Base-by-base conservation (phyloP, 106 monocot genomes). In the Dioscorea dumetorum region DNA sequence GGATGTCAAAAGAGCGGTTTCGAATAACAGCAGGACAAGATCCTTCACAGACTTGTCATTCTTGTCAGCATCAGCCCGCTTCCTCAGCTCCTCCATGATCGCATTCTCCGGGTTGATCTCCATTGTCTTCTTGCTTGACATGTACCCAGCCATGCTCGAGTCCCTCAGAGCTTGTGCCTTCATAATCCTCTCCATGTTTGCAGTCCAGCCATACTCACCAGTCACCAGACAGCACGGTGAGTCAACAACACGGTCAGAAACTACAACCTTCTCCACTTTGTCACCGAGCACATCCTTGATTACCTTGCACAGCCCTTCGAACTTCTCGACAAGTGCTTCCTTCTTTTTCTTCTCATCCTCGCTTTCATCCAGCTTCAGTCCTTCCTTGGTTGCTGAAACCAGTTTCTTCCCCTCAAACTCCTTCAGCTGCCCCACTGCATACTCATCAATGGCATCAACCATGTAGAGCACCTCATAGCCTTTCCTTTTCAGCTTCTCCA, bases 181-280 rank as follows among this genome's bases (percentile, higher is more conserved):
- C 89, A 89, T 89, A 71, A 89, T 89, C 61, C 89, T 80, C 74
- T 89, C 89, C 89, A 89, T 89, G 82, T 89, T 89, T 8, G 89
- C 89, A 22, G 89, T 77, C 89, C 89, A 89, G 0, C 89, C 89
- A 22, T 89, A 89, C 69, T 89, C 85, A 0, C 85, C 89, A 12
- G 89, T 89, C 21, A 89, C 89, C 57, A 89, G 64, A 33, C 85
- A 85, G 85, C 89, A 89, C 4, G 89, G 88, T 0, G 89, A 89
- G 34, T 89, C 89, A 0, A 89, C 89, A 2, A 89, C 85, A 48
- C 85, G 82, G 64, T 89, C 89, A 8, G 85, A 85, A 0, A 89
- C 89, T 0, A 89, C 84, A 1, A 89, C 89, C 77, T 89, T 89
- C 79, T 89, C 89, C 6, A 64, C 63, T 11, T 48, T 64, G 58